phyloP scores from a whole-genome alignment of 768 basidiomycete genomes.

The Macrocybe gigantea region DNA sequence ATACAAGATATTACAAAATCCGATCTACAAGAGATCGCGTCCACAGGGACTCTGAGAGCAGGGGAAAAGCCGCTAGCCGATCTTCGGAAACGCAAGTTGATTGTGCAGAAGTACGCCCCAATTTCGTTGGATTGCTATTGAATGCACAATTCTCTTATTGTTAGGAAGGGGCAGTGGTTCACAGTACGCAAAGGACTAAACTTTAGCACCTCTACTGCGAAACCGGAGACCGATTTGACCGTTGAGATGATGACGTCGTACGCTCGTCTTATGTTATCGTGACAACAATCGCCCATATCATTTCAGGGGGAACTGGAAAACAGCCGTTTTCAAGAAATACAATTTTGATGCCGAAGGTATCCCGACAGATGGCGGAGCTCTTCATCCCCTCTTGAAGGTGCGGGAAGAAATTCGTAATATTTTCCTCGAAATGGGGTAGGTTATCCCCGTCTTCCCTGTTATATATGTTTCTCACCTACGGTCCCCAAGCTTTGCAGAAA shows the following conservation, averaged over 20 bases:
- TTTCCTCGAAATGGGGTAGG: constrained; percentile 98
- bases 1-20: constrained; percentile 73
- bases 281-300: constrained; percentile 6
- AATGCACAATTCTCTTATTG: constrained; percentile 4
- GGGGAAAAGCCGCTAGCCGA: constrained; percentile 86
- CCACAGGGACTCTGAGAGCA: constrained; percentile 61
- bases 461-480: not conserved
- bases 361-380: constrained; percentile 82
- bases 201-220: constrained; percentile 88
- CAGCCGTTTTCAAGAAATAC: constrained; percentile 92
- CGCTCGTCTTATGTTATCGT: constrained; percentile 18
- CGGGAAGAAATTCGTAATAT: constrained; percentile 96
- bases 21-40: constrained; percentile 68
- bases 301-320: constrained; percentile 88
- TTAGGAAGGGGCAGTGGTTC: constrained; percentile 95
- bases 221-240: constrained; percentile 95
- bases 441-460: constrained; percentile 3
- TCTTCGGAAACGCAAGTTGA: constrained; percentile 86
- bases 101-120: constrained; percentile 63
- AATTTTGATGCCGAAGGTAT: constrained; percentile 97
- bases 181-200: constrained; percentile 76
- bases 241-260: constrained; percentile 93
- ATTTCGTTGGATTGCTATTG: not conserved
- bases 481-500: constrained; percentile 81
- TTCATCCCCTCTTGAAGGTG: constrained; percentile 96